A percentile compares a stretch with the other conserved stretches of the same genome.
Conservation (phyloP, 148 eudicot genomes). For the Nepenthes mirabilis region DNA sequence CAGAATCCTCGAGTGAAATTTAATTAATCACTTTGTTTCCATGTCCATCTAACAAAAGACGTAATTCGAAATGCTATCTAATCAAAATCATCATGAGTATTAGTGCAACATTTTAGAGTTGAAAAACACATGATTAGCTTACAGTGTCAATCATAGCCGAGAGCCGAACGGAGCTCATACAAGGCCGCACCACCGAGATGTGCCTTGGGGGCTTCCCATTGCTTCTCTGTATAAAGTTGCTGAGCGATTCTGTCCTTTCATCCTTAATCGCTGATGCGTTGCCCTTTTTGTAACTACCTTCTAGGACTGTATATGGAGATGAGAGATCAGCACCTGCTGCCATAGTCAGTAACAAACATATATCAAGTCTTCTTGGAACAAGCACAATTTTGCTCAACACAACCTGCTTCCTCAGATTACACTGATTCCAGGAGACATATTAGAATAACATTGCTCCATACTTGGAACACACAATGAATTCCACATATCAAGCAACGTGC, state of each 20-base stretch:
- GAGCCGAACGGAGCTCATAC: conserved; percentile 31
- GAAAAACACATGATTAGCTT: conserved; percentile 1
- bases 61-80: background rate
- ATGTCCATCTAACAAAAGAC: too few relatives aligned
- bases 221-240: conserved; percentile 28
- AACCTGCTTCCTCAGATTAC: background rate
- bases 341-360: conserved; percentile 34
- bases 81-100: background rate
- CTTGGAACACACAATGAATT: too few relatives aligned
- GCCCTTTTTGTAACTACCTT: conserved; percentile 27
- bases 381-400: background rate
- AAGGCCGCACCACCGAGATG: conserved; percentile 45
- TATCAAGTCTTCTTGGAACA: conserved; percentile 10
- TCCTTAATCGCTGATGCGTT: conserved; percentile 20
- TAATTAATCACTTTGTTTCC: too few relatives aligned
- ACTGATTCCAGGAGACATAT: background rate
- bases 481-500: too few relatives aligned
- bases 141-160: conserved; percentile 33
- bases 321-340: conserved; percentile 67
- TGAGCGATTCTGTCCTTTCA: conserved; percentile 26
- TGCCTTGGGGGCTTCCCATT: conserved; percentile 67
- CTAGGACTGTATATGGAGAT: conserved; percentile 30
- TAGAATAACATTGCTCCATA: too few relatives aligned
- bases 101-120: background rate
- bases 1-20: too few relatives aligned